These are phyloP conservation scores for Malus hybrid DNA, from an alignment of 331 rosid genomes.

Conservation along the genomic window DNA sequence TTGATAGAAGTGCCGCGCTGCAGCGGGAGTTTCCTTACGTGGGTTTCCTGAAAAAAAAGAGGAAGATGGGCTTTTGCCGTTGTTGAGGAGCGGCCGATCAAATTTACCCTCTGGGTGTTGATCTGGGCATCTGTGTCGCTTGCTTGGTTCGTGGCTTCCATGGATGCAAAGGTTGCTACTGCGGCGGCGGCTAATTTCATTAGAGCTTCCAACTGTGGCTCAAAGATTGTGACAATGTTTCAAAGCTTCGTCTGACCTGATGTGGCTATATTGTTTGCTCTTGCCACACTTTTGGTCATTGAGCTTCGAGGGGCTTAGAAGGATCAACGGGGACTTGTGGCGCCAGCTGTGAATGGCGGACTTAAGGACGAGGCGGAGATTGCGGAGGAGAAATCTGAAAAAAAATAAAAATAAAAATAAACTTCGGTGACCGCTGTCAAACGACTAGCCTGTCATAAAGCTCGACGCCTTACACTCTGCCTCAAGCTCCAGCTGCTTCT, in stretches of 20 bases:
- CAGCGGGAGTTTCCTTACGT: conserved; percentile 29
- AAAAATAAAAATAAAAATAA: too few species aligned
- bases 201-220: conserved; percentile 73
- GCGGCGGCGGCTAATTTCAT: conserved; percentile 72
- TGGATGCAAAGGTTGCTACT: conserved; percentile 71
- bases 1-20: neutral
- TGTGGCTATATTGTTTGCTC: conserved; percentile 71
- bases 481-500: too few species aligned
- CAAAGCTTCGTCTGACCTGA: conserved; percentile 64
- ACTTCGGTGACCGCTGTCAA: too few species aligned
- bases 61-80: conserved; percentile 28
- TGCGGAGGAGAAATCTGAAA: too few species aligned
- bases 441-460: too few species aligned
- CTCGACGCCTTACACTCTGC: too few species aligned
- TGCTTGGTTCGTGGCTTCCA: conserved; percentile 76
- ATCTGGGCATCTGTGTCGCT: conserved; percentile 8
- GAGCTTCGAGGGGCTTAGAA: conserved; percentile 82
- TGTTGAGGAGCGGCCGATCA: conserved; percentile 45
- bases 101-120: conserved; percentile 53
- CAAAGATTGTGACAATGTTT: conserved; percentile 53
- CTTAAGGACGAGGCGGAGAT: too few species aligned
- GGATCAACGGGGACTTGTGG: too few species aligned
- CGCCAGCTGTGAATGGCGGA: too few species aligned
- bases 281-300: conserved; percentile 81
- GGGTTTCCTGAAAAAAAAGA: conserved; percentile 25